Conservation (phyloP, 2,329 filamentous ascomycete species). For the Trichoderma citrinoviride region DNA sequence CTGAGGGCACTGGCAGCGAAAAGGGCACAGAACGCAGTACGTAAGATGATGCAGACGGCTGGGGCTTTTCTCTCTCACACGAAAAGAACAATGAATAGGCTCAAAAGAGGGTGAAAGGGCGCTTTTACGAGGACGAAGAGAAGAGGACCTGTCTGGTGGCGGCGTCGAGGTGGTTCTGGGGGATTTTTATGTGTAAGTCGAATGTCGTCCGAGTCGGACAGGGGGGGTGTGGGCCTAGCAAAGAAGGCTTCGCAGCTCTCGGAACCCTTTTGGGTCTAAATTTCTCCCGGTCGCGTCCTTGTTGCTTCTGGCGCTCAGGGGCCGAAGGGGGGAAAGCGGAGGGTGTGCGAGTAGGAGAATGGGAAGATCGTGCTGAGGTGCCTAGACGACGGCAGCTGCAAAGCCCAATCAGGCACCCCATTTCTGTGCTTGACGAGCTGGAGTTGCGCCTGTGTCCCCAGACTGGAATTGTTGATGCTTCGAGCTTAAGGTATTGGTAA, state of each 20-base stretch:
- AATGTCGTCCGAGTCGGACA: constrained; percentile 15
- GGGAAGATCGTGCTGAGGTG: too few relatives aligned
- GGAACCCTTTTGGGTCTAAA: background rate
- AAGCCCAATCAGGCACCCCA: background rate
- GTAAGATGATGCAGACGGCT: background rate
- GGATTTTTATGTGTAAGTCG: constrained; percentile 20
- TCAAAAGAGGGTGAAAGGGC: background rate
- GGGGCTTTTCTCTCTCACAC: background rate
- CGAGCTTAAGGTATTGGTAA: too few relatives aligned
- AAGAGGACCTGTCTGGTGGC: constrained; percentile 8
- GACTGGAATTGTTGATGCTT: too few relatives aligned
- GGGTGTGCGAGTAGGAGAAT: background rate
- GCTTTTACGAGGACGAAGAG: background rate
- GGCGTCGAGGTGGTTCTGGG: constrained; percentile 19
- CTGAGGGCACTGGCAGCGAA: background rate
- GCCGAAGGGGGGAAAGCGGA: background rate
- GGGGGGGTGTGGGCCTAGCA: constrained; percentile 17
- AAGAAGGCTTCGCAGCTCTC: constrained; percentile 4
- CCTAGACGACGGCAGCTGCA: background rate
- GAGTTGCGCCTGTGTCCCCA: background rate
- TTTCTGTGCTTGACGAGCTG: background rate
- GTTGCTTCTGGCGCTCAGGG: background rate
- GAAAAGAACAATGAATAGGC: background rate
- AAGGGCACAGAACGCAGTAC: background rate
- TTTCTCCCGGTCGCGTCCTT: background rate